Percentiles rank a stretch among this genome's conserved stretches.
These are phyloP conservation scores for Aspergillus campestris DNA, from an alignment of 495 filamentous ascomycete genomes.

Conservation along the genomic window DNA sequence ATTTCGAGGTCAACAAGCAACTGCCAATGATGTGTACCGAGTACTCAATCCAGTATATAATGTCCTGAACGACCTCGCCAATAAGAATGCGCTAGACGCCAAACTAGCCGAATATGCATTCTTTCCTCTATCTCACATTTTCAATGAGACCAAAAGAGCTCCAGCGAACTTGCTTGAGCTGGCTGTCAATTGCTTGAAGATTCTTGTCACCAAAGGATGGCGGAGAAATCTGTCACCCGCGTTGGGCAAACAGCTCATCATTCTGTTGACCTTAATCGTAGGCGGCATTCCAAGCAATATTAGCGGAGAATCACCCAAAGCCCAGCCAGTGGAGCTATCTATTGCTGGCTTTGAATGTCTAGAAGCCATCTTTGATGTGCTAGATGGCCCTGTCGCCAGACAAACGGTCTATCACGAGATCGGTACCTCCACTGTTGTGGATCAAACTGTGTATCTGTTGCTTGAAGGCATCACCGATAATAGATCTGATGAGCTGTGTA, in stretches of 20 bases:
- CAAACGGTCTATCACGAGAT: conserved; percentile 50
- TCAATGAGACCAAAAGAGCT: conserved; percentile 63
- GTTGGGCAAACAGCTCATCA: conserved; percentile 74
- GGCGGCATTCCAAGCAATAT: conserved; percentile 54
- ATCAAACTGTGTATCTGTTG: conserved; percentile 72
- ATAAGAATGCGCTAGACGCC: conserved; percentile 53
- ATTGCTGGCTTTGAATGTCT: conserved; percentile 54
- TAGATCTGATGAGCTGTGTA: conserved; percentile 52
- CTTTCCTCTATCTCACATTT: conserved; percentile 82
- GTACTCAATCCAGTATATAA: conserved; percentile 46
- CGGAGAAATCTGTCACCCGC: conserved; percentile 52
- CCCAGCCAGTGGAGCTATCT: conserved; percentile 59
- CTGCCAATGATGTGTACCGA: conserved; percentile 44
- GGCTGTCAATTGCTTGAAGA: conserved; percentile 59
- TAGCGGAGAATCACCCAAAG: conserved; percentile 24
- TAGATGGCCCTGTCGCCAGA: conserved; percentile 36
- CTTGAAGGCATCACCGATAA: conserved; percentile 60
- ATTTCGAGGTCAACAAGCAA: conserved; percentile 45
- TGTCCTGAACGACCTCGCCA: conserved; percentile 44
- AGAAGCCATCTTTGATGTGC: conserved; percentile 38
- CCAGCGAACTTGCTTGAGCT: conserved; percentile 67
- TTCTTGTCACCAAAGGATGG: conserved; percentile 75
- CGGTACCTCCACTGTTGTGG: conserved; percentile 57
- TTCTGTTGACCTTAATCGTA: conserved; percentile 72
- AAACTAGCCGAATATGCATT: conserved; percentile 92